Evolutionary conservation across 257 asterid genomes (phyloP).

Genomic region (Solanum acaule): DNA sequence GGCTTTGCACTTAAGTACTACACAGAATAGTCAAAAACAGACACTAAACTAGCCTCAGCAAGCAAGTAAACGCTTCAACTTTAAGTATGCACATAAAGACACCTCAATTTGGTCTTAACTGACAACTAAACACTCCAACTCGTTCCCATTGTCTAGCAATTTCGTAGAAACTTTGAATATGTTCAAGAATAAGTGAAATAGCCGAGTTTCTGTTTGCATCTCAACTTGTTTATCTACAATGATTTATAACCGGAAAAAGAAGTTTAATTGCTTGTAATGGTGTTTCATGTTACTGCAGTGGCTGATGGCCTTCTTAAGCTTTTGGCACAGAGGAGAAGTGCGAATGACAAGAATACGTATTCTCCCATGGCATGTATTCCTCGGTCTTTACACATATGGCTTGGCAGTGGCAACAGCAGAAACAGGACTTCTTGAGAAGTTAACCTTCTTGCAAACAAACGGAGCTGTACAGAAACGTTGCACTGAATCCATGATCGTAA

Average conservation of each 20-base stretch:
- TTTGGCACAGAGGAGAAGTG: conserved; percentile 74
- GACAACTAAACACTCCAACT: background rate
- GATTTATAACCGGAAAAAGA: background rate
- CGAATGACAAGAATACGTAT: conserved; percentile 40
- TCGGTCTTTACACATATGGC: conserved; percentile 78
- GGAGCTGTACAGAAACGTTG: conserved; percentile 43
- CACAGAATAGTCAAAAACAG: background rate
- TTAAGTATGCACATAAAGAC: background rate
- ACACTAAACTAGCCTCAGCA: background rate
- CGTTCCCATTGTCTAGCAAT: background rate
- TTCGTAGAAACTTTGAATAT: background rate
- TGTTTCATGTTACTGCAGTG: conserved; percentile 44
- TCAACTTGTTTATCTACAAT: background rate
- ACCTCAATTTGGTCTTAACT: background rate
- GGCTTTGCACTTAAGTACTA: background rate
- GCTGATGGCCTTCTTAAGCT: conserved; percentile 63
- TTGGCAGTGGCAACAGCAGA: conserved; percentile 77
- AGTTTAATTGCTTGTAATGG: background rate
- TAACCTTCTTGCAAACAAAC: conserved; percentile 57
- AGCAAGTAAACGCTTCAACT: background rate
- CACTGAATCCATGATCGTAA: conserved; percentile 53
- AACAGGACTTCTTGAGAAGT: conserved; percentile 79
- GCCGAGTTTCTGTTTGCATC: background rate
- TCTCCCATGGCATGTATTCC: conserved; percentile 81
- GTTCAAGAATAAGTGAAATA: background rate